Evolutionary conservation across 1,284 basidiomycete species (phyloP).

Genomic region (Ustilago loliicola): DNA sequence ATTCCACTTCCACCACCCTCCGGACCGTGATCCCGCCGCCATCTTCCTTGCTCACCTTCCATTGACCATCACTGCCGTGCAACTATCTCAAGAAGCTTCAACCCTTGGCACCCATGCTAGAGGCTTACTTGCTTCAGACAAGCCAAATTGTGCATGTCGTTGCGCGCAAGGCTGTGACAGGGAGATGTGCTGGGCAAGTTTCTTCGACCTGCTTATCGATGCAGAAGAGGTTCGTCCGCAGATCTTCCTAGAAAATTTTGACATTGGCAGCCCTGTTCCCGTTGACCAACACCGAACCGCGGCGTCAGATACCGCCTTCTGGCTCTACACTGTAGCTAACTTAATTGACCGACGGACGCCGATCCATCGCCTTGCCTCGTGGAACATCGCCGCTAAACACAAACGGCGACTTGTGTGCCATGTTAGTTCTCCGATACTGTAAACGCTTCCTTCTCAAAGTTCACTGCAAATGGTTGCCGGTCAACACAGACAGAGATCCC

Average conservation of each 20-base stretch:
- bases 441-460: not conserved
- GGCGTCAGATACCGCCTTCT: not conserved
- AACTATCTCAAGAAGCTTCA: no score
- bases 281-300: conserved; percentile 5
- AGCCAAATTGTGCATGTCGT: not conserved
- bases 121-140: no score
- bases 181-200: conserved; percentile 1
- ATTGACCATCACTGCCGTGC: no score
- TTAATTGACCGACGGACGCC: conserved; percentile 15
- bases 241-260: conserved; percentile 7
- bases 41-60: not conserved
- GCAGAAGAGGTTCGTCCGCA: conserved; percentile 9
- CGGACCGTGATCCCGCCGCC: not conserved
- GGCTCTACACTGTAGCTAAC: not conserved
- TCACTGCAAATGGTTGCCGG: not conserved
- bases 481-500: not conserved
- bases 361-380: conserved; percentile 12
- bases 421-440: not conserved
- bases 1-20: not conserved
- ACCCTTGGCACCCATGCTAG: no score
- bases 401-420: conserved; percentile 1
- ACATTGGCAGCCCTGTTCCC: not conserved
- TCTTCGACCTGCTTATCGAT: conserved; percentile 34
- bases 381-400: not conserved
- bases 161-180: not conserved